Percentiles rank a stretch among this genome's conserved stretches.
These are phyloP conservation scores for Yamadazyma aaseri DNA, from an alignment of 1,139 yeast species.

Conservation along the genomic window DNA sequence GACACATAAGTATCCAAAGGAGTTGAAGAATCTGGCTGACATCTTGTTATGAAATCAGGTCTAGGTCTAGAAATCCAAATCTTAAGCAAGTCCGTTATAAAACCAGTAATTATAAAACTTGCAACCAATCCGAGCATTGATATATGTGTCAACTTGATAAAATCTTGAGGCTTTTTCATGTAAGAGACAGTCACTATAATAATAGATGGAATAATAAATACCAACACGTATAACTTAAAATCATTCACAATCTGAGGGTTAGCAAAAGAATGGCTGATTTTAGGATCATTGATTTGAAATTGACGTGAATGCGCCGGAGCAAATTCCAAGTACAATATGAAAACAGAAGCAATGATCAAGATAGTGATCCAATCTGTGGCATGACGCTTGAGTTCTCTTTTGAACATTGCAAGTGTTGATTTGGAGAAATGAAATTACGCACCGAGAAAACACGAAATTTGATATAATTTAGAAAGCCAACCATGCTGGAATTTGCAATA, in stretches of 20 bases:
- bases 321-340: slow-evolving; percentile 36
- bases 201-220: slow-evolving; percentile 22
- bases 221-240: slow-evolving; percentile 23
- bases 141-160: slow-evolving; percentile 20
- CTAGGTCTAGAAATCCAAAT: slow-evolving; percentile 49
- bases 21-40: slow-evolving; percentile 35
- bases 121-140: slow-evolving; percentile 25
- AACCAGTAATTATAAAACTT: slow-evolving; percentile 22
- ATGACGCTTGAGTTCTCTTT: slow-evolving; percentile 7
- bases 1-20: slow-evolving; percentile 32
- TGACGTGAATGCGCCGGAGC: slow-evolving; percentile 39
- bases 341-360: slow-evolving; percentile 25
- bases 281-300: slow-evolving; percentile 33
- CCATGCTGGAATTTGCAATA: no score
- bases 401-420: no score
- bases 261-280: slow-evolving; percentile 48
- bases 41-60: slow-evolving; percentile 45
- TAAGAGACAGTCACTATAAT: slow-evolving; percentile 14
- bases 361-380: slow-evolving; percentile 37
- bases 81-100: slow-evolving; percentile 41
- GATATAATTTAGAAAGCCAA: no score
- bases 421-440: no score
- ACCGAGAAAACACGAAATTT: no score
- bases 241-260: slow-evolving; percentile 41
- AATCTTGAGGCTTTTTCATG: slow-evolving; percentile 6